Evolutionary conservation across 768 basidiomycete species (phyloP).

Genomic region (Mycena latifolia): DNA sequence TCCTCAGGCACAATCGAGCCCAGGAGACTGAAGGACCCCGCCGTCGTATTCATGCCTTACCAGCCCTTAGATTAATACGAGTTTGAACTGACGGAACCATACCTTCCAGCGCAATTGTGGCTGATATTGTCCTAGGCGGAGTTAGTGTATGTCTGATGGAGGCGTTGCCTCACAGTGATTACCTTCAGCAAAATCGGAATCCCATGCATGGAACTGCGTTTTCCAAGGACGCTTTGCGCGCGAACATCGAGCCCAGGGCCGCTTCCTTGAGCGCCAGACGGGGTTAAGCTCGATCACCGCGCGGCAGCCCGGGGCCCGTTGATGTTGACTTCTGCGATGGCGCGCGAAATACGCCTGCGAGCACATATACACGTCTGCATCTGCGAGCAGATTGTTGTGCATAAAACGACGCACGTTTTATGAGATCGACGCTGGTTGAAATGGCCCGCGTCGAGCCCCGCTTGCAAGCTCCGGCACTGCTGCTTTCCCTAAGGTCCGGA

Average conservation of each 20-base stretch:
- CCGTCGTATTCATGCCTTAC: conserved; percentile 62
- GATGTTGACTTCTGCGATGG: conserved; percentile 58
- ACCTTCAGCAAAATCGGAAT: conserved; percentile 62
- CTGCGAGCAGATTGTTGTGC: too few relatives aligned
- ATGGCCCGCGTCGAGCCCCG: conserved; percentile 59
- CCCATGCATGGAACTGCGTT: conserved; percentile 50
- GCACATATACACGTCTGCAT: neutral
- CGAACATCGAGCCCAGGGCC: conserved; percentile 45
- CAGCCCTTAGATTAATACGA: too few relatives aligned
- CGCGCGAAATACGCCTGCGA: conserved; percentile 63
- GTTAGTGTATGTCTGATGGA: too few relatives aligned
- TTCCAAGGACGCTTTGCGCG: conserved; percentile 44
- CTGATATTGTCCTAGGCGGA: conserved; percentile 59
- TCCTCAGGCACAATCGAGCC: conserved; percentile 59
- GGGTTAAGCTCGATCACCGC: conserved; percentile 57
- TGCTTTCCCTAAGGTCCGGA: too few relatives aligned
- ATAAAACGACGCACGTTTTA: conserved; percentile 61
- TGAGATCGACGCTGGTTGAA: conserved; percentile 74
- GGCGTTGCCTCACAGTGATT: too few relatives aligned
- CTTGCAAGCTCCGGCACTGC: conserved; percentile 67
- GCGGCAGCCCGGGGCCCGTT: conserved; percentile 50
- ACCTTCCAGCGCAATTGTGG: conserved; percentile 48
- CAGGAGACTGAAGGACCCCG: conserved; percentile 57
- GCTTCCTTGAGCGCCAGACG: conserved; percentile 50
- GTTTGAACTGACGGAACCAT: too few relatives aligned